Evolutionary conservation across 2,329 filamentous ascomycete genomes (phyloP).

Genomic region (Fusarium papillatum): DNA sequence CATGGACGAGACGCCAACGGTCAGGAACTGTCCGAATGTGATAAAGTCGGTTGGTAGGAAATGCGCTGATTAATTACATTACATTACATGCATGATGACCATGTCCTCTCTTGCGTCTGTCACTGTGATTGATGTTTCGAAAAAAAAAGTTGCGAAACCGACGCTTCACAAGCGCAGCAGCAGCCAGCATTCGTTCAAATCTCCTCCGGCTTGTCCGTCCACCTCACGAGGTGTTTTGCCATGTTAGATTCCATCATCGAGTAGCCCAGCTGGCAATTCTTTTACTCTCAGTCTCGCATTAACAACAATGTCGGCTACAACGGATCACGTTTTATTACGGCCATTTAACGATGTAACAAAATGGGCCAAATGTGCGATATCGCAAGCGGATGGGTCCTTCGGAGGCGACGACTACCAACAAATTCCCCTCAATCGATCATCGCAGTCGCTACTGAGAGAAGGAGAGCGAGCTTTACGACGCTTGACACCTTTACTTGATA

Average conservation of each 20-base stretch:
- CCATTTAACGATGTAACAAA: conserved; percentile 57
- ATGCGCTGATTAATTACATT: neutral
- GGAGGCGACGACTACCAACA: conserved; percentile 38
- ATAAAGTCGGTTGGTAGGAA: neutral
- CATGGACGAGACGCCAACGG: neutral
- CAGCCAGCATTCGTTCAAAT: neutral
- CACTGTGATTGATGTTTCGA: neutral
- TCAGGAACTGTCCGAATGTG: neutral
- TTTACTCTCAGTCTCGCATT: neutral
- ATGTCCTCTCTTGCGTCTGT: neutral
- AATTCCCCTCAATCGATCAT: conserved; percentile 50
- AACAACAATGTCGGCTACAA: conserved; percentile 7
- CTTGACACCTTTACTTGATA: conserved; percentile 45
- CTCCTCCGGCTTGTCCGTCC: neutral
- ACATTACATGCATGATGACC: neutral
- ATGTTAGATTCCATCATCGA: neutral
- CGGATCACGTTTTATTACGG: conserved; percentile 40
- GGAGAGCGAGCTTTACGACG: conserved; percentile 53
- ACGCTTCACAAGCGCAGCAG: neutral
- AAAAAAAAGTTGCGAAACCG: neutral
- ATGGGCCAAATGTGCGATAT: conserved; percentile 52
- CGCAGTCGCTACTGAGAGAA: conserved; percentile 48
- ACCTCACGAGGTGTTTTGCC: neutral
- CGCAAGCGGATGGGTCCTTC: conserved; percentile 47
- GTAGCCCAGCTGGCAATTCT: neutral